Evolutionary conservation across 495 filamentous ascomycete species (phyloP).

Genomic region (Staphylotrichum longicolle): DNA sequence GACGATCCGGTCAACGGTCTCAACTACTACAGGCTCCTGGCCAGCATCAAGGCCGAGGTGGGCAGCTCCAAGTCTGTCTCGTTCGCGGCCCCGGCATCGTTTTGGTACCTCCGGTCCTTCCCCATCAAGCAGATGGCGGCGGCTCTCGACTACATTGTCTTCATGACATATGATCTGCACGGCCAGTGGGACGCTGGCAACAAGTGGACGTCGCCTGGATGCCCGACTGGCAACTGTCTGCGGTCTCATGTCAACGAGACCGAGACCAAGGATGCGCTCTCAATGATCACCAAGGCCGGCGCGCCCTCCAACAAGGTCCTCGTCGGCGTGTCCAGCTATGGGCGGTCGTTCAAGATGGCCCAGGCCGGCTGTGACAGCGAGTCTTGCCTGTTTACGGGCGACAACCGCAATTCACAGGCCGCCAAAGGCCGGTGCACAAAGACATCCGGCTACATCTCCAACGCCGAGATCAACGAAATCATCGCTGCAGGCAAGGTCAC

Average conservation of each 20-base stretch:
- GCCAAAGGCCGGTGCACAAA: slow-evolving; percentile 17
- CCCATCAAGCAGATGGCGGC: slow-evolving; percentile 22
- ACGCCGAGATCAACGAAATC: too few relatives aligned
- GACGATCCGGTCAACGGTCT: neutral
- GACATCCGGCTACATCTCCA: neutral
- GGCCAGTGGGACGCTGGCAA: slow-evolving; percentile 27
- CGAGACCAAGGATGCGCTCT: slow-evolving; percentile 39
- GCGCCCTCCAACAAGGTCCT: slow-evolving; percentile 40
- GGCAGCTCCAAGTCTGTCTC: neutral
- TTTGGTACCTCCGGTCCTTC: slow-evolving; percentile 21
- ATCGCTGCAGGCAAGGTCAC: too few relatives aligned
- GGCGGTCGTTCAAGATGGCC: slow-evolving; percentile 37
- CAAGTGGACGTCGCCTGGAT: slow-evolving; percentile 27
- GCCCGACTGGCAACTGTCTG: slow-evolving; percentile 41
- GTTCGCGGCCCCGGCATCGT: neutral
- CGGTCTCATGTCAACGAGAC: slow-evolving; percentile 46
- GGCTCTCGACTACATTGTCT: slow-evolving; percentile 33
- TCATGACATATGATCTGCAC: slow-evolving; percentile 36
- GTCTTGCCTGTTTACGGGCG: too few relatives aligned
- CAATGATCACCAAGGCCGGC: slow-evolving; percentile 53
- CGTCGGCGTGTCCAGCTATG: slow-evolving; percentile 42
- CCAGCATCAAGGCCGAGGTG: slow-evolving; percentile 1
- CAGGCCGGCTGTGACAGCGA: slow-evolving; percentile 6
- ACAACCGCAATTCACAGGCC: neutral
- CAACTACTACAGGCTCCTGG: neutral